Base-by-base conservation (phyloP, 176 grass and related monocot species). In the Tuctoria greenei region DNA sequence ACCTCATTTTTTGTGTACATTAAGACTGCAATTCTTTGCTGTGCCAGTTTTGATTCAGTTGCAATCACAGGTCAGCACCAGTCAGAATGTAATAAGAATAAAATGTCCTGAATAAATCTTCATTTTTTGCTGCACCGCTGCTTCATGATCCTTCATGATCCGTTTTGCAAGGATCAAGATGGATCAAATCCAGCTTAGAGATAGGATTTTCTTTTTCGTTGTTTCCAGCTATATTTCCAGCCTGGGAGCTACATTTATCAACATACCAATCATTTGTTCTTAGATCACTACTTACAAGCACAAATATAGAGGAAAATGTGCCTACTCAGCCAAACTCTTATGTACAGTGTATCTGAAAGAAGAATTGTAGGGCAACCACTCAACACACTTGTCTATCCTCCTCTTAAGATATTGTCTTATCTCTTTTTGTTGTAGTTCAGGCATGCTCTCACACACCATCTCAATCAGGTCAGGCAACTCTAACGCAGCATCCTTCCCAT, bases 341-440 rank as follows among this genome's bases (percentile, higher is more conserved):
- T 99, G 92, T 65, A 99, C 80, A 85, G 79, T 79, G 64, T 99
- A 99, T 89, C 79, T 87, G 80, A 92, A 95, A 60, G 89, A 80
- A 37, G 92, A 95, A 64, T 92, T 99, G 75, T 85, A 92, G 1
- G 96, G 92, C 61, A 92, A 74, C 89, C 92, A 99, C 72, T 92
- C 87, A 42, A 99, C 77, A 82, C 66, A 75, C 74, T 89, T 99
- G 25, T 99, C 92, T 39, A 88, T 75, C 50, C 59, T 92, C 61
- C 83, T 91, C 61, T 63, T 83, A 69, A 86, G 85, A 37, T 86
- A 88, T 71, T 88, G 80, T 61, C 73, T 83, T 43, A 92, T 90
- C 84, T 84, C 79, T 23, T 86, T 87, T 58, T 34, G 76, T 75
- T 88, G 84, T 16, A 79, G 65, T 66, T 92, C 92, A 31, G 92